Conservation (phyloP, 225 moss, liverwort and hornwort genomes). For the Lunularia cruciata region DNA sequence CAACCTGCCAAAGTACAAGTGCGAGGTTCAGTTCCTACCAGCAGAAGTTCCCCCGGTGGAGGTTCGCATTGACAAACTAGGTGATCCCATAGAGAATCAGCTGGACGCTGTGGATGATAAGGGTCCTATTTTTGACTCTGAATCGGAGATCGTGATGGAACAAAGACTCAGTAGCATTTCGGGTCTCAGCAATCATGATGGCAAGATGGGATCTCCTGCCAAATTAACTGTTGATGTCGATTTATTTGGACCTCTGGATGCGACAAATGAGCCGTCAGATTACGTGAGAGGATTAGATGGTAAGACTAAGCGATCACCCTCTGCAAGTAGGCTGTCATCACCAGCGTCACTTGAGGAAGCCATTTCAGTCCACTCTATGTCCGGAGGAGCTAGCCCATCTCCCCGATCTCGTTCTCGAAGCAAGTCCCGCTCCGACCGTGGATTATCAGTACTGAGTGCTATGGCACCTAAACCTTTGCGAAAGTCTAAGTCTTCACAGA, state of each 20-base stretch:
- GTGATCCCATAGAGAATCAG: slow-evolving; percentile 34
- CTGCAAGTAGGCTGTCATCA: slow-evolving; percentile 41
- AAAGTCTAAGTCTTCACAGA: slow-evolving; percentile 43
- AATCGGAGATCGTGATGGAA: slow-evolving; percentile 48
- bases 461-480: slow-evolving; percentile 48
- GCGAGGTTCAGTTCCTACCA: slow-evolving; percentile 59
- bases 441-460: slow-evolving; percentile 49
- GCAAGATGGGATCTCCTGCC: slow-evolving; percentile 27
- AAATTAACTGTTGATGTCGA: slow-evolving; percentile 44
- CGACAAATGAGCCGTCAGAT: slow-evolving; percentile 54
- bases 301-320: slow-evolving; percentile 52
- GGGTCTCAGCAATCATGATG: slow-evolving; percentile 25
- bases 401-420: slow-evolving; percentile 56
- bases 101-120: slow-evolving; percentile 28
- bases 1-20: slow-evolving; percentile 57
- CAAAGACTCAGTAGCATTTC: slow-evolving; percentile 29
- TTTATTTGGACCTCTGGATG: slow-evolving; percentile 38
- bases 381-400: slow-evolving; percentile 46
- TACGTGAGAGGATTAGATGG: slow-evolving; percentile 65
- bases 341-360: slow-evolving; percentile 51
- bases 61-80: slow-evolving; percentile 28
- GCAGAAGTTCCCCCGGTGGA: slow-evolving; percentile 28
- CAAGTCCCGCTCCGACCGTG: slow-evolving; percentile 54
- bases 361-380: slow-evolving; percentile 38
- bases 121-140: slow-evolving; percentile 45